Base-by-base conservation (phyloP, 1,284 basidiomycete species). In the Taiwanofungus camphoratus region DNA sequence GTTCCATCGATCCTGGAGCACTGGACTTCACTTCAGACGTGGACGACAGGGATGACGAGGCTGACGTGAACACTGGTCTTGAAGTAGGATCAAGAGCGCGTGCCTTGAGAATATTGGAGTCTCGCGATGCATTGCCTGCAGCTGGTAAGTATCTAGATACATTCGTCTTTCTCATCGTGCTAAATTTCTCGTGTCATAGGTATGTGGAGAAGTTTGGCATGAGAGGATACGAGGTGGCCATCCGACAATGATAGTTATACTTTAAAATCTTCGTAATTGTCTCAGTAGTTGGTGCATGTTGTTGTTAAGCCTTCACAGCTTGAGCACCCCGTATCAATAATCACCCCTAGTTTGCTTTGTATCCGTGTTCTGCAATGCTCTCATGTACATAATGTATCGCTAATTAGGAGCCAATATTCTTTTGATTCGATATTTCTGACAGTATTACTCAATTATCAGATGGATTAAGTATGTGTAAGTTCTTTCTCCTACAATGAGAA, bases 131-230 rank as follows among this genome's bases (percentile, higher is more conserved):
- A 42, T 44, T 61, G 31, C 60, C 60, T 19, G 51, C 50, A 46
- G 60, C 54, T 32, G 59, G 59, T 60, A 40, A 44, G 60, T 51
- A 7, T 15, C 8, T n/a, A 2, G 5, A 20, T 15, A n/a, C 20
- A 12, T 42, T 9, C 32, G 2, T 36, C 24, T 11, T 42, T 27
- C 11, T 4, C 13, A 7, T 12, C n/a, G 11, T 33, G 18, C 23
- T 34, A n/a, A 29, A 27, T 7, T 21, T 2, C 21, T 27, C 32
- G 2, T 34, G 11, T 23, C n/a, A 0, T 23, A 62, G 60, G 58
- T 35, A 86, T 88, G 82, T 88, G 84, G 84, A 73, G 83, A 55
- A 88, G 84, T 68, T 64, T 87, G 54, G 82, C 78, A 20, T 61
- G 49, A 56, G 7, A 49, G 48, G 34, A 39, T 53, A 36, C 19